phyloP scores from a whole-genome alignment of 2,329 filamentous ascomycete genomes.

The Ascochyta clinopodiicola region DNA sequence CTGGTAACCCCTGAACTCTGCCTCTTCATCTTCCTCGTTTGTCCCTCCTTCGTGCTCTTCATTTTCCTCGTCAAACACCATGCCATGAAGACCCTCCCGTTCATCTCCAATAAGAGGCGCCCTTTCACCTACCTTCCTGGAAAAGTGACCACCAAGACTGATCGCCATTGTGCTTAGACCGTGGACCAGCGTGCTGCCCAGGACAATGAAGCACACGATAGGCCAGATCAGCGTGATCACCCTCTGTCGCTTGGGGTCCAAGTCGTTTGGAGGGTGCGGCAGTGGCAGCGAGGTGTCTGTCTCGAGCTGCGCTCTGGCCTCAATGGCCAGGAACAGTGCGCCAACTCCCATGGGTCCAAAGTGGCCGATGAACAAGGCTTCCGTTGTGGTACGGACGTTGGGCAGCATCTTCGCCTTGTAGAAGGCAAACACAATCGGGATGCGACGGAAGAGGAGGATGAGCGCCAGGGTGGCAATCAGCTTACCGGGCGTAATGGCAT shows the following conservation, averaged over 20 bases:
- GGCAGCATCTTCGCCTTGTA: conserved; percentile 55
- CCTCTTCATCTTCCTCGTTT: conserved; percentile 15
- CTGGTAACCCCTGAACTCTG: conserved; percentile 5
- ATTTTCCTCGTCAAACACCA: conserved; percentile 55
- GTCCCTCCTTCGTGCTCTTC: conserved; percentile 33
- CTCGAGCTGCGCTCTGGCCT: conserved; percentile 61
- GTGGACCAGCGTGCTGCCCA: conserved; percentile 62
- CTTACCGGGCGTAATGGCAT: conserved; percentile 50
- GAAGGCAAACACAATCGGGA: conserved; percentile 58
- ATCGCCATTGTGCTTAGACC: conserved; percentile 60
- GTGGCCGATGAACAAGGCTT: conserved; percentile 63
- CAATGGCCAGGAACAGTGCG: conserved; percentile 63
- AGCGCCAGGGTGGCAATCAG: conserved; percentile 56
- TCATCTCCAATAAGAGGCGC: conserved; percentile 59
- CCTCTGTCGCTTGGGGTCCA: conserved; percentile 42
- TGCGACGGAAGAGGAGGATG: conserved; percentile 60
- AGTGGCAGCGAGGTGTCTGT: conserved; percentile 55
- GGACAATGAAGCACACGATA: conserved; percentile 61
- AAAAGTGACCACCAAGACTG: conserved; percentile 57
- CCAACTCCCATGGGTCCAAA: conserved; percentile 66
- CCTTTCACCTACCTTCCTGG: conserved; percentile 54
- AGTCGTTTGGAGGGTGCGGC: conserved; percentile 50
- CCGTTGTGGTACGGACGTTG: conserved; percentile 57
- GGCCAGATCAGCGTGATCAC: conserved; percentile 60
- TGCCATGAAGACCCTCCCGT: conserved; percentile 57